A percentile compares a stretch with the other conserved stretches of the same genome.
Evolutionary conservation across 257 asterid genomes (phyloP).

Genomic region (Eustoma russellianum): DNA sequence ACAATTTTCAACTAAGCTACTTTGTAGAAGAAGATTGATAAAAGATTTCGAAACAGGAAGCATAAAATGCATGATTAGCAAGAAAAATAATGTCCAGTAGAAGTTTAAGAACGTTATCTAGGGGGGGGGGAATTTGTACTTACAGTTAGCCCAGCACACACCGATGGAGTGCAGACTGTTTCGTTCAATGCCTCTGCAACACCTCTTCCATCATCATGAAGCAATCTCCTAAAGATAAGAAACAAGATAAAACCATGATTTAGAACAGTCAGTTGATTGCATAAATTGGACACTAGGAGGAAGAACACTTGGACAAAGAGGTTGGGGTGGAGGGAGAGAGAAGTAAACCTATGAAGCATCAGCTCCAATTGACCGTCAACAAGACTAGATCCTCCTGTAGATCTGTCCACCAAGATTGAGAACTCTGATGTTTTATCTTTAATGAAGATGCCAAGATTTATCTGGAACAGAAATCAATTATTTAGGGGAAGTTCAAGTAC

Average conservation of each 20-base stretch:
- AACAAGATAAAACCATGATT: background rate
- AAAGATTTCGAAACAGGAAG: too few species aligned
- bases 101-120: too few species aligned
- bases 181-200: constrained; percentile 84
- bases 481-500: too few species aligned
- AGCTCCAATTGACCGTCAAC: constrained; percentile 78
- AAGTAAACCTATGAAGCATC: constrained; percentile 75
- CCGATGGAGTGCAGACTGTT: constrained; percentile 47
- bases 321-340: background rate
- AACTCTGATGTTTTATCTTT: constrained; percentile 62
- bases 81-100: too few species aligned
- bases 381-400: constrained; percentile 87
- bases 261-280: background rate
- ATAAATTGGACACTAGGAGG: background rate
- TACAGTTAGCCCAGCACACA: constrained; percentile 69
- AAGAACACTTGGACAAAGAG: too few species aligned
- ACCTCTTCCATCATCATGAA: constrained; percentile 51
- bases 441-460: constrained; percentile 77
- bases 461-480: constrained; percentile 25
- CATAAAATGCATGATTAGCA: too few species aligned
- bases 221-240: constrained; percentile 64
- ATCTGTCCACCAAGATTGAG: constrained; percentile 86
- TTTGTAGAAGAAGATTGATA: too few species aligned
- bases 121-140: constrained; percentile 16
- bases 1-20: too few species aligned